Evolutionary conservation across 1,284 basidiomycete genomes (phyloP).

Genomic region (Malassezia pachydermatis): DNA sequence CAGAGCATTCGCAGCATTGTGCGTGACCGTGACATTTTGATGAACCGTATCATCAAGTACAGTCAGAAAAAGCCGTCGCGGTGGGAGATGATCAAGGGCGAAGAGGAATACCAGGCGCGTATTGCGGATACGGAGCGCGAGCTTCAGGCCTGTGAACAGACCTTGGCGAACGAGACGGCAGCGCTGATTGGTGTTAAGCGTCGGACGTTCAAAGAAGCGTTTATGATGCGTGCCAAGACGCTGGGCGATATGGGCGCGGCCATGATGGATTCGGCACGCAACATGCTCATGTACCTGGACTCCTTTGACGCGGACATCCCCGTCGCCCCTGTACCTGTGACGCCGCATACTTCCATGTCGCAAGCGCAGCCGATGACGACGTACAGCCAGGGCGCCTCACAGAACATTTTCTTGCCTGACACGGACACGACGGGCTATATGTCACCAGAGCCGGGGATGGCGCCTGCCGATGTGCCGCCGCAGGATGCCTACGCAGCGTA

Average conservation of each 20-base stretch:
- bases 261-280: slow-evolving; percentile 48
- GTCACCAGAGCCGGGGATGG: background rate
- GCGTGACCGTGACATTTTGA: slow-evolving; percentile 50
- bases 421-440: background rate
- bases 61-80: slow-evolving; percentile 43
- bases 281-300: slow-evolving; percentile 47
- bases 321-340: slow-evolving; percentile 16
- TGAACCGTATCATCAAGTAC: slow-evolving; percentile 49
- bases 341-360: background rate
- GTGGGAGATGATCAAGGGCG: slow-evolving; percentile 26
- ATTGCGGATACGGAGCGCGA: slow-evolving; percentile 49
- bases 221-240: slow-evolving; percentile 49
- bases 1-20: slow-evolving; percentile 48
- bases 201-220: slow-evolving; percentile 49
- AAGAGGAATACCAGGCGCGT: slow-evolving; percentile 44
- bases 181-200: slow-evolving; percentile 49
- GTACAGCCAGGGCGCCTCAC: background rate
- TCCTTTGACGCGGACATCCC: slow-evolving; percentile 43
- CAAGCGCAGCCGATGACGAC: background rate
- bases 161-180: slow-evolving; percentile 46
- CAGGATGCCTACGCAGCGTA: too few species aligned
- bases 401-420: background rate
- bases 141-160: slow-evolving; percentile 49
- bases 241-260: slow-evolving; percentile 49
- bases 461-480: background rate